phyloP scores from a whole-genome alignment of 768 basidiomycete genomes.

The Mrakia frigida region DNA sequence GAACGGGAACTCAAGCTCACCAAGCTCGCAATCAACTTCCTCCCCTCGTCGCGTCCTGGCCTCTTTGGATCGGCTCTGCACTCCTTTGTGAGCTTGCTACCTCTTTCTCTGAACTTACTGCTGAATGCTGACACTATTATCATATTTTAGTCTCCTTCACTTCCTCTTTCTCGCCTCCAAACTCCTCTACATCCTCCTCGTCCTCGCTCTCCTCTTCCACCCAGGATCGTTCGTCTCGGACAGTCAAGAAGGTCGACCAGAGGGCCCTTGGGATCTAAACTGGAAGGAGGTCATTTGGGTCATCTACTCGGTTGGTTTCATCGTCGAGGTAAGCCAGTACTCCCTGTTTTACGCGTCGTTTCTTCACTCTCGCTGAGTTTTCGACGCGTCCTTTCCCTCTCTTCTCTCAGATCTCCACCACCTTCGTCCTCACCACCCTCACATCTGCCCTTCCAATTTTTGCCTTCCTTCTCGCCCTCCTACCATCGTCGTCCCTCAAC shows the following conservation, averaged over 20 bases:
- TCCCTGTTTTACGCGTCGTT: neutral
- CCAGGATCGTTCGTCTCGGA: slow-evolving; percentile 1
- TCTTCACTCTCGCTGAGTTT: neutral
- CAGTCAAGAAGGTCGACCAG: neutral
- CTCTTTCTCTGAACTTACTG: too few species aligned
- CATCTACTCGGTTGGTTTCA: neutral
- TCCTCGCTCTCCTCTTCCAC: slow-evolving; percentile 3
- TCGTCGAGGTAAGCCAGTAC: neutral
- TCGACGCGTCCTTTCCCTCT: neutral
- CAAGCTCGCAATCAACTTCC: neutral
- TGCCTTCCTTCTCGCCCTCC: neutral
- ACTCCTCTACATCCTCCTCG: neutral
- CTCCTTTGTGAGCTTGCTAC: neutral
- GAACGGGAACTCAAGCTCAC: neutral
- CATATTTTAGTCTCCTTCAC: neutral
- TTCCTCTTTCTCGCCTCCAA: neutral
- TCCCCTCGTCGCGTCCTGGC: neutral
- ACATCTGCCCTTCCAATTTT: neutral
- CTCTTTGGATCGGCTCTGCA: neutral
- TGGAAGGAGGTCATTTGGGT: neutral
- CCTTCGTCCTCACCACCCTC: neutral
- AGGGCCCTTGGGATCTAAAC: neutral
- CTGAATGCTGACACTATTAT: neutral
- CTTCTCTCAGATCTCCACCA: neutral
- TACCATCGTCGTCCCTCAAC: neutral